Evolutionary conservation across 306 rosid species (phyloP).

Genomic region (Prunus padus): DNA sequence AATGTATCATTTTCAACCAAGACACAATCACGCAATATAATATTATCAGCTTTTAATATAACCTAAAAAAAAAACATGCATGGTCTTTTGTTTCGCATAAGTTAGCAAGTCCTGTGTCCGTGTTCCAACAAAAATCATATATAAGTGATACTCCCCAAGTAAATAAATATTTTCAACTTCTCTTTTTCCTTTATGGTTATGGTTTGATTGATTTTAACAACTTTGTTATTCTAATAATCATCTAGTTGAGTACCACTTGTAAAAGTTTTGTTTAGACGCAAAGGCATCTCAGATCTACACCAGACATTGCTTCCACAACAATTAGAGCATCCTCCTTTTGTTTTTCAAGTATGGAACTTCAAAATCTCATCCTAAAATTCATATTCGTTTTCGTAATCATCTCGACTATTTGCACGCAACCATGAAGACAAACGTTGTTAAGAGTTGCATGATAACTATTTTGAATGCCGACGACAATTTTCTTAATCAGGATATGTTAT

Average conservation of each 20-base stretch:
- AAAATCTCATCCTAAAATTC: not conserved
- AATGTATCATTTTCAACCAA: not conserved
- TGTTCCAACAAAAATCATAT: not conserved
- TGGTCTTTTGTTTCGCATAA: not conserved
- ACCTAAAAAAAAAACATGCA: too few relatives aligned
- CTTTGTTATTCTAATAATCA: not conserved
- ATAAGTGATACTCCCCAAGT: too few relatives aligned
- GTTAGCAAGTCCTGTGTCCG: not conserved
- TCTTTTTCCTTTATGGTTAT: not conserved
- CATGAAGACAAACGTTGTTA: too few relatives aligned
- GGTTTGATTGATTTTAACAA: not conserved
- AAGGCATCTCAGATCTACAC: not conserved
- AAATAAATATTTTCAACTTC: not conserved
- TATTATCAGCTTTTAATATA: not conserved
- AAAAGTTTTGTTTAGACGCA: not conserved
- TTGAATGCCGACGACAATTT: too few relatives aligned
- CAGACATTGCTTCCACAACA: constrained; percentile 9
- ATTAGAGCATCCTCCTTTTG: constrained; percentile 5
- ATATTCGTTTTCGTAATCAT: not conserved
- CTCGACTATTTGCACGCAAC: not conserved
- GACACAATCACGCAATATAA: not conserved
- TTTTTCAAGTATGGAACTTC: not conserved
- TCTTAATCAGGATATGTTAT: too few relatives aligned
- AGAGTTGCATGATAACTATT: too few relatives aligned
- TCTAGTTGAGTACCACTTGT: not conserved